Evolutionary conservation across 306 rosid species (phyloP), one percentile per base, ranked within the genome.

Genomic region (Fagus crenata): DNA sequence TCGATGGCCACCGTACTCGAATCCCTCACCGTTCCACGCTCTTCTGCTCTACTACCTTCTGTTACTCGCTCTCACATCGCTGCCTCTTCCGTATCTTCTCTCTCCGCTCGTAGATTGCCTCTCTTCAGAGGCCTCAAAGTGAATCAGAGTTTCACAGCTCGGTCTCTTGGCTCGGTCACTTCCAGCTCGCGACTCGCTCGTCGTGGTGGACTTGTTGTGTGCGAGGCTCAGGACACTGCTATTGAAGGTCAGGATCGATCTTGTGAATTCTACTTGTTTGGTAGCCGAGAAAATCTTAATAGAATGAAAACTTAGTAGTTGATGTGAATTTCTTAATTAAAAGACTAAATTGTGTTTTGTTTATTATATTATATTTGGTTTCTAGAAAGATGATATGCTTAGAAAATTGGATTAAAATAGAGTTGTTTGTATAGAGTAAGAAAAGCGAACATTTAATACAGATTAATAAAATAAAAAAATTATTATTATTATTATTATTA

Each of bases 181-280:
- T 75, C 73, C 12, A 55, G 17, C 35, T 49, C 84, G 4, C 84
- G 84, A 73, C 58, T 72, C 49, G 53, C 85, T 67, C 81, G 78
- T n/a, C 93, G 86, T 12, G 17, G 82, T 1, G 89, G 81, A 37
- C 61, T 58, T 28, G 56, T 89, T 74, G 86, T 78, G 53, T 95
- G 97, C 59, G 93, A 90, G 87, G 97, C 91, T 53, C 91, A 85
- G 77, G 84, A 90, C 5, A 89, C 97, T 37, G 88, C 99, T 2
- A 87, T 90, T 37, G 72, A 78, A 67, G 97, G 99, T 94, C 75
- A 68, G 85, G 67, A 46, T 78, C 53, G 53, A 36, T 18, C 33
- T 69, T 61, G 14, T 53, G 6, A 35, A 22, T 22, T 22, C 28
- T 22, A 22, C 28, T 22, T 22, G 28, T 22, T 22, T 22, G 28